These are phyloP conservation scores for Backusella sp. DNA, from an alignment of 192 early-diverging fungal genomes.

Conservation along the genomic window DNA sequence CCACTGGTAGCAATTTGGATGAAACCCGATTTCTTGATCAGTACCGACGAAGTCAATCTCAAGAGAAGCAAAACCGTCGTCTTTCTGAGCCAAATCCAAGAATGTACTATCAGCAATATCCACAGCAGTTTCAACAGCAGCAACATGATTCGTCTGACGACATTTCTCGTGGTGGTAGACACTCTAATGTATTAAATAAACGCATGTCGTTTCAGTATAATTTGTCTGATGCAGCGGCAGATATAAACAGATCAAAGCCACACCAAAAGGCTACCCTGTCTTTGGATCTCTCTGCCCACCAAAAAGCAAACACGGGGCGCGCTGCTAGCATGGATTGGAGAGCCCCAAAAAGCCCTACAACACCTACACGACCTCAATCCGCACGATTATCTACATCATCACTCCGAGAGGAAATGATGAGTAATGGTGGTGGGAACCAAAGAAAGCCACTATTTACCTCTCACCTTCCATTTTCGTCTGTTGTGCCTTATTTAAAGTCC, in stretches of 20 bases:
- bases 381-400: background rate
- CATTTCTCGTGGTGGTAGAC: background rate
- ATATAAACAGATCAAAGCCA: background rate
- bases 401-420: background rate
- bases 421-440: conserved; percentile 30
- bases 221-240: background rate
- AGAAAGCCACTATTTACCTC: conserved; percentile 51
- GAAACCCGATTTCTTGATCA: conserved; percentile 34
- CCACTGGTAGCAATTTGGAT: conserved; percentile 26
- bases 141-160: background rate
- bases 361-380: background rate
- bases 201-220: conserved; percentile 10
- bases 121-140: background rate
- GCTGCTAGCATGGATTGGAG: background rate
- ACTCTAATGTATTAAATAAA: background rate
- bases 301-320: background rate
- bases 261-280: background rate
- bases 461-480: conserved; percentile 52
- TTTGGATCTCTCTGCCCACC: background rate
- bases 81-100: conserved; percentile 26
- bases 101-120: conserved; percentile 1
- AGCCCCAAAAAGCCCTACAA: conserved; percentile 7
- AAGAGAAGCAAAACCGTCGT: conserved; percentile 21
- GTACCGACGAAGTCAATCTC: background rate
- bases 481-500: conserved; percentile 46